Base-by-base conservation (phyloP, 1,284 basidiomycete species). In the Trametes versicolor region DNA sequence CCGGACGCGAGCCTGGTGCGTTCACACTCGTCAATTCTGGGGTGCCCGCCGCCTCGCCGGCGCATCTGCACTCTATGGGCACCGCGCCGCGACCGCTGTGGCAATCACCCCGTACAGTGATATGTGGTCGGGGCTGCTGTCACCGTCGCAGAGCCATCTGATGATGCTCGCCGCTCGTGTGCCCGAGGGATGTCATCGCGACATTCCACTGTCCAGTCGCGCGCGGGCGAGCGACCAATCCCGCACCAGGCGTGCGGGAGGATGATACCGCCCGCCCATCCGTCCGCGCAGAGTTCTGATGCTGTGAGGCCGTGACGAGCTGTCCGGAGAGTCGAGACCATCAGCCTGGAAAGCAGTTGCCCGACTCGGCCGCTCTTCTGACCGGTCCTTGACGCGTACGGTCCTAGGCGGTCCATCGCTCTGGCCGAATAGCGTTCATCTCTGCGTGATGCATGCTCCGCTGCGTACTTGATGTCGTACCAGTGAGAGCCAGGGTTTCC, bases 1-100 rank as follows among this genome's bases (percentile, higher is more conserved):
- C 57, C 52, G 62, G 57, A 64, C 47, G 58, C 57, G 57, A 47
- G 29, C 47, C 50, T 59, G 29, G 29, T 32, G 57, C 48, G 61
- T 60, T 60, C 64, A 57, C 61, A 67, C 60, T 64, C 66, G 62
- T 62, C 60, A 64, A 57, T 63, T 67, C 63, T 68, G 66, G 66
- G 66, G 66, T 65, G 37, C 58, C 43, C 45, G 23, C 45, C 49
- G 25, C 29, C 55, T 13, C 56, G 29, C 23, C n/a, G 19, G 12
- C 23, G 21, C 15, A 39, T 50, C 43, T 45, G 57, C 45, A 48
- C 23, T 37, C 37, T 4, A 43, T 43, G 41, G 41, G n/a, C 41
- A 43, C 41, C 52, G 39, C 62, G 34, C 51, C 51, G 50, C 52
- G 57, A 48, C 50, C 48, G 39, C 29, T 25, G 39, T 51, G 48